These are phyloP conservation scores for Micractinium sp. DNA, from an alignment of 139 green algal genomes.

Conservation along the genomic window DNA sequence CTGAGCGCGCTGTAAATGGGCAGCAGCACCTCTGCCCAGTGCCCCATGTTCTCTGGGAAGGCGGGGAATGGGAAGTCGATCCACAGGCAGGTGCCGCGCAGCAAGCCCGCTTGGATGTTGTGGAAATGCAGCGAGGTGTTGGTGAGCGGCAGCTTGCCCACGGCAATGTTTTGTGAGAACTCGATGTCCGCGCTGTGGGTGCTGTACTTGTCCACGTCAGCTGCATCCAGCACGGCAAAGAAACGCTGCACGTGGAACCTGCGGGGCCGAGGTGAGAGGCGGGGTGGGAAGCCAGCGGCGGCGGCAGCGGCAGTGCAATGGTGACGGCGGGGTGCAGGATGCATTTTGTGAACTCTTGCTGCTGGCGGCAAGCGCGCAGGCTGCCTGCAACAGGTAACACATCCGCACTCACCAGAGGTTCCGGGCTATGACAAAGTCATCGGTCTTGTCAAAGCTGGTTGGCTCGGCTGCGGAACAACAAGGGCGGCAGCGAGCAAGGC, in stretches of 20 bases:
- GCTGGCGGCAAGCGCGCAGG: neutral
- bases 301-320: neutral
- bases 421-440: slow-evolving; percentile 9
- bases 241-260: slow-evolving; percentile 37
- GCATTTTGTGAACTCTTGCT: neutral
- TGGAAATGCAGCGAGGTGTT: neutral
- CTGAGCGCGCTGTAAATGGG: slow-evolving; percentile 63
- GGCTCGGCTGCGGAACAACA: neutral
- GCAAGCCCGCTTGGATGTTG: slow-evolving; percentile 35
- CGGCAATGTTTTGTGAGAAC: slow-evolving; percentile 32
- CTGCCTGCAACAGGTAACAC: neutral
- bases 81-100: slow-evolving; percentile 69
- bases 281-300: no score
- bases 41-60: slow-evolving; percentile 76
- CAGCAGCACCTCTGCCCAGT: slow-evolving; percentile 80
- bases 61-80: slow-evolving; percentile 77
- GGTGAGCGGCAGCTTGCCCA: slow-evolving; percentile 21
- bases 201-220: neutral
- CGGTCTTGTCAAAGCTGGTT: slow-evolving; percentile 1
- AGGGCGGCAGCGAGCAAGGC: neutral
- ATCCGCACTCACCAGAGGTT: slow-evolving; percentile 24
- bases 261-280: neutral
- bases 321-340: neutral
- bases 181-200: slow-evolving; percentile 6
- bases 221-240: slow-evolving; percentile 16